These are phyloP conservation scores for Prunus campanulata DNA, from an alignment of 306 rosid species.

Conservation along the genomic window DNA sequence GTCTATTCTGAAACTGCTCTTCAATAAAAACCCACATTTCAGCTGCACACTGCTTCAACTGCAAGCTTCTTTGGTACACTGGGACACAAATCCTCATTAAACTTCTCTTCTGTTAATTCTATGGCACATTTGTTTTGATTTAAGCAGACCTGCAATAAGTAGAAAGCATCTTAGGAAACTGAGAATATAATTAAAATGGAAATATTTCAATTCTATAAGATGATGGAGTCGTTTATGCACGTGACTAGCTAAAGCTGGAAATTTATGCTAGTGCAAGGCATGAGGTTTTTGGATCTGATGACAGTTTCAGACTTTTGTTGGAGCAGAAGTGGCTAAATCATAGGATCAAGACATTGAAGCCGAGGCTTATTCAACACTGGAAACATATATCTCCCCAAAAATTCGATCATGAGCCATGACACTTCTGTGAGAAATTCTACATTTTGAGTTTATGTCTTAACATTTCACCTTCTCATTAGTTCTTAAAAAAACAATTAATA, in stretches of 20 bases:
- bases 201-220: background rate
- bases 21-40: conserved; percentile 13
- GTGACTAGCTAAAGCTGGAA: background rate
- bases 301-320: no score
- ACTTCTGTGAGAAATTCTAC: background rate
- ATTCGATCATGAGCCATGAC: background rate
- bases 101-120: conserved; percentile 52
- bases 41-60: conserved; percentile 70
- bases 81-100: conserved; percentile 45
- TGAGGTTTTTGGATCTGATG: no score
- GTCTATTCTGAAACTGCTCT: background rate
- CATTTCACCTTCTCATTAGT: background rate
- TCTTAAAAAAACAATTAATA: background rate
- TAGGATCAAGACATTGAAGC: no score
- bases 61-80: conserved; percentile 65
- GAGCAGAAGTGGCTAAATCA: no score
- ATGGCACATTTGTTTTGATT: conserved; percentile 58
- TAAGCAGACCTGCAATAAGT: conserved; percentile 58
- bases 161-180: conserved; percentile 3
- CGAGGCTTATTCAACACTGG: background rate
- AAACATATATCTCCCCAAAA: background rate
- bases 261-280: background rate
- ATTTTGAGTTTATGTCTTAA: background rate
- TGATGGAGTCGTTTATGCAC: background rate
- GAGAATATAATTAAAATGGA: background rate